Evolutionary conservation across 2,329 filamentous ascomycete species (phyloP).

Genomic region (Mariannaea elegans): DNA sequence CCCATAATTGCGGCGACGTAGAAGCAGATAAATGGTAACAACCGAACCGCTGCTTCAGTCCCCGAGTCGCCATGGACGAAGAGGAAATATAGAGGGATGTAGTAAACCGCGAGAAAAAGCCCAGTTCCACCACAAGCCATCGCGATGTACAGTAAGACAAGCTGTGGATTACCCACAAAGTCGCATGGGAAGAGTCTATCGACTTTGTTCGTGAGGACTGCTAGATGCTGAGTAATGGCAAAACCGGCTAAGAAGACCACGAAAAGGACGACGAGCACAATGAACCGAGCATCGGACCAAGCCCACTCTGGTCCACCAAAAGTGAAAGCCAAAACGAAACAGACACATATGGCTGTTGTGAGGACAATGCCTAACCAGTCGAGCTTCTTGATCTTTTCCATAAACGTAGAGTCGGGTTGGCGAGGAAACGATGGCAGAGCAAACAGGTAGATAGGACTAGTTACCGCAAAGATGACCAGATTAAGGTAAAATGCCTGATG

Average conservation of each 20-base stretch:
- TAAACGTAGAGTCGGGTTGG: slow-evolving; percentile 31
- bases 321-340: slow-evolving; percentile 55
- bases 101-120: slow-evolving; percentile 27
- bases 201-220: slow-evolving; percentile 46
- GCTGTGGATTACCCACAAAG: slow-evolving; percentile 37
- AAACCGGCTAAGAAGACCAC: slow-evolving; percentile 46
- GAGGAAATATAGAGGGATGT: slow-evolving; percentile 30
- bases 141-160: slow-evolving; percentile 26
- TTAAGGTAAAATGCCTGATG: slow-evolving; percentile 63
- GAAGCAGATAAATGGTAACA: slow-evolving; percentile 32
- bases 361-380: slow-evolving; percentile 58
- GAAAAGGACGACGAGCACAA: slow-evolving; percentile 55
- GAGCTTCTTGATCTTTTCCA: slow-evolving; percentile 45
- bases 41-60: slow-evolving; percentile 27
- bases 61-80: slow-evolving; percentile 31
- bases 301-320: slow-evolving; percentile 57
- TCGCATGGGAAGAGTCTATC: slow-evolving; percentile 45
- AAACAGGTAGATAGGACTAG: slow-evolving; percentile 42
- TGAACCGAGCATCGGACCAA: slow-evolving; percentile 55
- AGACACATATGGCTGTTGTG: slow-evolving; percentile 49
- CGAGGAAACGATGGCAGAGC: slow-evolving; percentile 39
- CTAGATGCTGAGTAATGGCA: slow-evolving; percentile 50
- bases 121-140: slow-evolving; percentile 24
- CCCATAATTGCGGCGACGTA: slow-evolving; percentile 25
- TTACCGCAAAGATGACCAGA: slow-evolving; percentile 53